phyloP scores from a whole-genome alignment of 2,329 filamentous ascomycete species.

The Chaetomiaceae sp. region DNA sequence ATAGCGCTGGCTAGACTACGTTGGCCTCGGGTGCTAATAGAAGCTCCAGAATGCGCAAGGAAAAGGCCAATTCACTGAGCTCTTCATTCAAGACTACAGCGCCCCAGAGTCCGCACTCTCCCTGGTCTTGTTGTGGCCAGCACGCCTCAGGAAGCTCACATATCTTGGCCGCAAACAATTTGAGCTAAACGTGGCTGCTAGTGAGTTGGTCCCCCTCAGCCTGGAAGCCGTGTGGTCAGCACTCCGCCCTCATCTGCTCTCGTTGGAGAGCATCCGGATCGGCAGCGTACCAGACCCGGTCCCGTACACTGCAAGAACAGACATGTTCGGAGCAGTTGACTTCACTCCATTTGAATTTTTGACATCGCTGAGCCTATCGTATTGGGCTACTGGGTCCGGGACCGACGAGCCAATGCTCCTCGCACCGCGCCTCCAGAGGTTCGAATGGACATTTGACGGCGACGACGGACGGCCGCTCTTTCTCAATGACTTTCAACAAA shows the following conservation, averaged over 20 bases:
- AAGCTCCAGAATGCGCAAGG: background rate
- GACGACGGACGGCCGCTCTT: background rate
- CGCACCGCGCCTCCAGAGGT: background rate
- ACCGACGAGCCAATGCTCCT: background rate
- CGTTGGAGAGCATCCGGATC: background rate
- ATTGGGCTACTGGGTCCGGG: background rate
- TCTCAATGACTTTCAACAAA: background rate
- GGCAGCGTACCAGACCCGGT: background rate
- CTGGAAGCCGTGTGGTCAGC: background rate
- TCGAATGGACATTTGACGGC: constrained; percentile 1
- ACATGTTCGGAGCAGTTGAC: background rate
- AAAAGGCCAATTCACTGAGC: background rate
- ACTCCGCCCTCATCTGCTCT: background rate
- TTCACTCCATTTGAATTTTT: background rate
- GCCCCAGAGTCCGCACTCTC: background rate
- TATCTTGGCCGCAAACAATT: background rate
- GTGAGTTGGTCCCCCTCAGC: background rate
- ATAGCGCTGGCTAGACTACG: too few species aligned
- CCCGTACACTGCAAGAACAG: background rate
- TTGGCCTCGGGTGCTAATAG: too few species aligned
- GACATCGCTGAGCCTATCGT: background rate
- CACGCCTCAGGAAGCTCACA: background rate
- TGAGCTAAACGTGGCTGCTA: too few species aligned
- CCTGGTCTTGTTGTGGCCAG: background rate
- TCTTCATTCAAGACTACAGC: background rate